Conservation (phyloP, 768 basidiomycete genomes). For the Phylloporus scabripes region DNA sequence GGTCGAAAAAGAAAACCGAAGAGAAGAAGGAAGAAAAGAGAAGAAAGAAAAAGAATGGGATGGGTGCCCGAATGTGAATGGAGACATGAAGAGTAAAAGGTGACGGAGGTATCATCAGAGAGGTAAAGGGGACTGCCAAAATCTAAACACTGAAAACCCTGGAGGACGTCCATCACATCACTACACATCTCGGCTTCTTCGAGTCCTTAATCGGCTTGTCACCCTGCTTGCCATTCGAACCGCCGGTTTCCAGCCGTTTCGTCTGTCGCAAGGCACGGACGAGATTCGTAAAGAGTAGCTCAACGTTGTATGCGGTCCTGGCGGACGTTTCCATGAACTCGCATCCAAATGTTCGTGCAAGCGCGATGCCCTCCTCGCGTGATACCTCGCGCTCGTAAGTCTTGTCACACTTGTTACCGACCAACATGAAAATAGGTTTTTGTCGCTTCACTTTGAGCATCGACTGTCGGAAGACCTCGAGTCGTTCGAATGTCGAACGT, state of each 20-base stretch:
- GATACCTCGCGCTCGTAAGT: constrained; percentile 88
- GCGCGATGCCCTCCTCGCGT: constrained; percentile 76
- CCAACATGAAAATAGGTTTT: constrained; percentile 85
- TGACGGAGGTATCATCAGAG: constrained; percentile 73
- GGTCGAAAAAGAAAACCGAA: constrained; percentile 15
- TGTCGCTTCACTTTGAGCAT: constrained; percentile 85
- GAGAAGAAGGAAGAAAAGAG: constrained; percentile 13
- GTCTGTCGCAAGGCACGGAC: constrained; percentile 79
- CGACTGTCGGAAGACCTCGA: constrained; percentile 85
- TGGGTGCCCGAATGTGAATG: constrained; percentile 23
- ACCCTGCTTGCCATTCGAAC: constrained; percentile 35
- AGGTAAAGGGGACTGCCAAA: constrained; percentile 55
- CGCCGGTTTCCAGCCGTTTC: constrained; percentile 47
- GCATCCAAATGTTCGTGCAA: constrained; percentile 83
- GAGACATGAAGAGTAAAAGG: constrained; percentile 25
- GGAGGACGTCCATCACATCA: constrained; percentile 67
- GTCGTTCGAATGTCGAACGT: constrained; percentile 84
- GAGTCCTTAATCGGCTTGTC: constrained; percentile 41
- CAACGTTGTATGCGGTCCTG: constrained; percentile 90
- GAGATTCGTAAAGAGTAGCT: constrained; percentile 81
- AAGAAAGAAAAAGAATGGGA: constrained; percentile 19
- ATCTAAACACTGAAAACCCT: constrained; percentile 64
- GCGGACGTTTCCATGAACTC: constrained; percentile 97
- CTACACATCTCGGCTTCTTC: constrained; percentile 59
- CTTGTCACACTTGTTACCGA: constrained; percentile 96